Evolutionary conservation across 2,329 filamentous ascomycete species (phyloP).

Genomic region (Arachnomyces sp.): DNA sequence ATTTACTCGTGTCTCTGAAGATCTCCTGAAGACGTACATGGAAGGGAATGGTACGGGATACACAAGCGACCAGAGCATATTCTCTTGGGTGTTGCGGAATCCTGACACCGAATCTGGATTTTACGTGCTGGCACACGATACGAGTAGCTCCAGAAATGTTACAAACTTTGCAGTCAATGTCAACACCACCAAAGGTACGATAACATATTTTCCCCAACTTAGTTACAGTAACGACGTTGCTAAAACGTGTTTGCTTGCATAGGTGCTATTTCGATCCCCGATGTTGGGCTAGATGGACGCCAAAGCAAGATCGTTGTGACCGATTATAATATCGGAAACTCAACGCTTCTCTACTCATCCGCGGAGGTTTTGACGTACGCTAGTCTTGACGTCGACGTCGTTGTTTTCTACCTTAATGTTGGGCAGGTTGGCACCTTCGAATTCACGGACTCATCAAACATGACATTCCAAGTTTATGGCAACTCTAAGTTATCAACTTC

Average conservation of each 20-base stretch:
- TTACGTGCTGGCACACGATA: conserved; percentile 43
- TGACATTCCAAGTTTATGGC: conserved; percentile 38
- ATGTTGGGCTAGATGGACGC: conserved; percentile 44
- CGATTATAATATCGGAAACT: conserved; percentile 43
- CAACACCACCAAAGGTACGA: conserved; percentile 39
- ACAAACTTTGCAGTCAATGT: conserved; percentile 43
- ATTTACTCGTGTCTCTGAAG: conserved; percentile 47
- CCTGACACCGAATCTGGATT: conserved; percentile 45
- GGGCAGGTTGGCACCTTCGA: conserved; percentile 46
- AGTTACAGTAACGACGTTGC: background rate
- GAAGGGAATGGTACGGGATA: conserved; percentile 49
- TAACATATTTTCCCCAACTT: conserved; percentile 22
- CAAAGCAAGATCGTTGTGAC: conserved; percentile 51
- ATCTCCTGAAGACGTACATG: conserved; percentile 47
- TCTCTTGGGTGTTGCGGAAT: conserved; percentile 47
- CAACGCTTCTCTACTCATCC: conserved; percentile 45
- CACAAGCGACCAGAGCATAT: conserved; percentile 34
- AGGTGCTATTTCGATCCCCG: conserved; percentile 27
- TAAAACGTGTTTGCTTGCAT: background rate
- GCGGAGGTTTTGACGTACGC: conserved; percentile 45
- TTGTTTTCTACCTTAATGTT: conserved; percentile 44
- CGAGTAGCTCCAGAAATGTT: conserved; percentile 37
- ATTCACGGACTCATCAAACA: conserved; percentile 32
- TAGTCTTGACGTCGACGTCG: conserved; percentile 32
- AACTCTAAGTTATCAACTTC: conserved; percentile 27